Base-by-base conservation (phyloP, 1,284 basidiomycete genomes). In the Coniophora puteana region DNA sequence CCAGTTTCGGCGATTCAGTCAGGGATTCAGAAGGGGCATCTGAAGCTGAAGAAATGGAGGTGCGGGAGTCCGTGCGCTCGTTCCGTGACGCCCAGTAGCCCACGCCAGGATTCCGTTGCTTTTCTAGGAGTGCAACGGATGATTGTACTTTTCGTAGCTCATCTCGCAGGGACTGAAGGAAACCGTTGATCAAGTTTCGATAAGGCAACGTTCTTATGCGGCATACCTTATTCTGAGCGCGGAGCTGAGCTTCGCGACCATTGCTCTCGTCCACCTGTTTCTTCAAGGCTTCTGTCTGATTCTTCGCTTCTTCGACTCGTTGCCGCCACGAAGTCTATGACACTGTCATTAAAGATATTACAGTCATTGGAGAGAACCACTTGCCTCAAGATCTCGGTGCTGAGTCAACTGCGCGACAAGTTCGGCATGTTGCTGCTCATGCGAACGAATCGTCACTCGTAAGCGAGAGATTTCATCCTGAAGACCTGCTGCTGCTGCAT, bases 111-210 rank as follows among this genome's bases (percentile, higher is more conserved):
- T 89, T 90, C 23, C 93, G 79, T 54, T 93, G 89, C 36, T 81
- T 76, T 55, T 96, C 93, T 21, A 96, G 70, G n/a, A 95, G 63
- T 5, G 91, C 83, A 24, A 86, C 88, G 13, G 91, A 93, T 0
- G 84, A 88, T 61, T 95, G 93, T 2, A 97, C 83, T 61, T 96
- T 96, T 34, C 91, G 82, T 42, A 97, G 64, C 59, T 97, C 93
- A 44, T 96, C 93, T 11, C 91, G 81, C 13, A 96, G 67, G 0
- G 82, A 89, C 86, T 93, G 51, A 14, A 44, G 35, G 23, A 41
- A 44, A 13, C 18, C 43, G 43, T 34, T 46, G 44, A 40, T 20
- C 34, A 33, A 33, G 28, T 33, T 17, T 38, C 24, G 8, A 16
- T 23, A 32, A 29, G 25, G 33, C 26, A 24, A 37, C 6, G 8